phyloP scores from a whole-genome alignment of 129 eudicot species.

The Silybum marianum region DNA sequence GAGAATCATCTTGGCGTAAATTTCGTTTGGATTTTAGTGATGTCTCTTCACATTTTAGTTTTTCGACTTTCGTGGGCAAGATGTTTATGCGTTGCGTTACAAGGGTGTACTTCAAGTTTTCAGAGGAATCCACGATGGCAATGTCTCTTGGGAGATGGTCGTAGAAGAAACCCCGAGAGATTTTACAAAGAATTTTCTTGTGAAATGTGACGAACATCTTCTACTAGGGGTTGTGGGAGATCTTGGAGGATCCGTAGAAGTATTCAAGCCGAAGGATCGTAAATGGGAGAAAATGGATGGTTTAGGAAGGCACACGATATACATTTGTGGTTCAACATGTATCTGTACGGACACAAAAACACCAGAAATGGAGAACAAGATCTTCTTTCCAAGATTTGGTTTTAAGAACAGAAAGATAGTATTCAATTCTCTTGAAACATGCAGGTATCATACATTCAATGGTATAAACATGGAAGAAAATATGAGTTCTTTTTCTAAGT shows the following conservation, averaged over 20 bases:
- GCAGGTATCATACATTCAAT: neutral
- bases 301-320: neutral
- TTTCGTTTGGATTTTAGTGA: neutral
- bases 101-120: neutral
- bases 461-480: neutral
- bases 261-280: neutral
- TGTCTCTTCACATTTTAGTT: neutral
- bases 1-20: neutral
- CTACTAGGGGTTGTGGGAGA: neutral
- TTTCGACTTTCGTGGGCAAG: neutral
- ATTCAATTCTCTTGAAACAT: neutral
- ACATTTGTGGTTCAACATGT: neutral
- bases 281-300: neutral
- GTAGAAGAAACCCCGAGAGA: neutral
- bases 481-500: neutral
- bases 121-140: neutral
- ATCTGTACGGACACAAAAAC: neutral
- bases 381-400: neutral
- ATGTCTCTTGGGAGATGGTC: neutral
- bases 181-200: neutral
- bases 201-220: conserved; percentile 18
- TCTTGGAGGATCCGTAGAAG: neutral
- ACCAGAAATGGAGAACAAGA: neutral
- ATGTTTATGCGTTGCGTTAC: neutral
- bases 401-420: neutral